Conservation (phyloP, 495 filamentous ascomycete species). For the Penicillium daleae region DNA sequence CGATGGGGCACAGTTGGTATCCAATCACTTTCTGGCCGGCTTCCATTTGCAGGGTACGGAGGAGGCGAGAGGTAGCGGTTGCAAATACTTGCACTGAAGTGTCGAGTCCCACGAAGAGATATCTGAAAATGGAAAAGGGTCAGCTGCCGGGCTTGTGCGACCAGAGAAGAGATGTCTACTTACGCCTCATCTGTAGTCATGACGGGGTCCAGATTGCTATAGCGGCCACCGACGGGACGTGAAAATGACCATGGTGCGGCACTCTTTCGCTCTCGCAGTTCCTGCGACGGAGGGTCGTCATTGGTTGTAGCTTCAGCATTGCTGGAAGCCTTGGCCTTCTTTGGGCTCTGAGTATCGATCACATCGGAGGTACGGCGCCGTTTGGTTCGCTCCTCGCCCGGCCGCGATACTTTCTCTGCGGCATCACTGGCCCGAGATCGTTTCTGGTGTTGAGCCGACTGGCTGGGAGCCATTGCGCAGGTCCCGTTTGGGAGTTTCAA, state of each 20-base stretch:
- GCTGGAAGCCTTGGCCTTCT: constrained; percentile 4
- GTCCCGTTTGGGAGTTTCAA: background rate
- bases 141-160: background rate
- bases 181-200: constrained; percentile 83
- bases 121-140: constrained; percentile 42
- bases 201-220: constrained; percentile 69
- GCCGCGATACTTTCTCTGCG: constrained; percentile 26
- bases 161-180: constrained; percentile 27
- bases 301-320: background rate
- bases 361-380: constrained; percentile 39
- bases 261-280: constrained; percentile 15
- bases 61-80: constrained; percentile 74
- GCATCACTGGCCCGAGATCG: constrained; percentile 42
- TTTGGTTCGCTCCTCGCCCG: constrained; percentile 36
- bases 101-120: constrained; percentile 67
- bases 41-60: constrained; percentile 58
- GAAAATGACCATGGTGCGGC: constrained; percentile 40
- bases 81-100: constrained; percentile 79
- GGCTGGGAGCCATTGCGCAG: constrained; percentile 26
- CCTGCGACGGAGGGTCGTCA: constrained; percentile 10
- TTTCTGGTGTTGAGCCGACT: constrained; percentile 36
- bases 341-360: constrained; percentile 6
- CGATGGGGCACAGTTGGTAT: constrained; percentile 60
- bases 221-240: constrained; percentile 38
- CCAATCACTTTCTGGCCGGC: constrained; percentile 47